Conservation (phyloP, 2,329 filamentous ascomycete genomes). For the Cercospora sp. region DNA sequence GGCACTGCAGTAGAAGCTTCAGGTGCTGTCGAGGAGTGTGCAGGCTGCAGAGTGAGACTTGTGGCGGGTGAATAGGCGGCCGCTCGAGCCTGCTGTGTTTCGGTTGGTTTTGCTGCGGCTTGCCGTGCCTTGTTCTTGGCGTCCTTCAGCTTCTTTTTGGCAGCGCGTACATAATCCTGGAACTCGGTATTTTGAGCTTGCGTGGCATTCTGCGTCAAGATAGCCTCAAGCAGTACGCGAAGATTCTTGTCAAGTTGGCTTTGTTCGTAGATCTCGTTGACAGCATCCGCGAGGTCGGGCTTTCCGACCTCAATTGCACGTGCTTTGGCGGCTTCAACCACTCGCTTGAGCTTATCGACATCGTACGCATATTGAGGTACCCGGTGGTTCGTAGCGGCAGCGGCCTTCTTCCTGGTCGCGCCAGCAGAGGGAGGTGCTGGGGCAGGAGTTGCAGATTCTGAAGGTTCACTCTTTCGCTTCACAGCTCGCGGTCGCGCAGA, state of each 20-base stretch:
- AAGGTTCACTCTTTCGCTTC: conserved; percentile 30
- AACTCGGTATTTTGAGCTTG: conserved; percentile 44
- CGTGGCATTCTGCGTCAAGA: conserved; percentile 45
- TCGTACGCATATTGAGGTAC: conserved; percentile 25
- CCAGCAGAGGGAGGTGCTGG: conserved; percentile 11
- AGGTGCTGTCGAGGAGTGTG: conserved; percentile 4
- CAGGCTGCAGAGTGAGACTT: conserved; percentile 23
- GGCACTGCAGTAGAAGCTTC: conserved; percentile 29
- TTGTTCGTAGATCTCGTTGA: conserved; percentile 47
- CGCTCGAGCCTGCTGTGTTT: conserved; percentile 31
- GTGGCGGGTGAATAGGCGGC: conserved; percentile 22
- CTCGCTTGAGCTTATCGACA: conserved; percentile 30
- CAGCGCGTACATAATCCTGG: conserved; percentile 45
- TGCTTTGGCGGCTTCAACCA: conserved; percentile 47
- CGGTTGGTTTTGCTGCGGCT: conserved; percentile 38
- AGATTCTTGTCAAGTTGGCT: conserved; percentile 42
- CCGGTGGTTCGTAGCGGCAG: conserved; percentile 6
- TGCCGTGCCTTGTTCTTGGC: conserved; percentile 35
- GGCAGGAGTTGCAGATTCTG: conserved; percentile 26
- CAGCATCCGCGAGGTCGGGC: conserved; percentile 41
- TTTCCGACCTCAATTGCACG: conserved; percentile 43
- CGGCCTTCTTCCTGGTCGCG: conserved; percentile 6
- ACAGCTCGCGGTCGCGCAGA: conserved; percentile 25
- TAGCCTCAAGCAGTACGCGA: conserved; percentile 44
- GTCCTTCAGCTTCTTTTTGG: conserved; percentile 44